Percentiles rank a stretch among this genome's conserved stretches.
These are phyloP conservation scores for Cutaneotrichosporon daszewskae DNA, from an alignment of 1,284 basidiomycete species.

Conservation along the genomic window DNA sequence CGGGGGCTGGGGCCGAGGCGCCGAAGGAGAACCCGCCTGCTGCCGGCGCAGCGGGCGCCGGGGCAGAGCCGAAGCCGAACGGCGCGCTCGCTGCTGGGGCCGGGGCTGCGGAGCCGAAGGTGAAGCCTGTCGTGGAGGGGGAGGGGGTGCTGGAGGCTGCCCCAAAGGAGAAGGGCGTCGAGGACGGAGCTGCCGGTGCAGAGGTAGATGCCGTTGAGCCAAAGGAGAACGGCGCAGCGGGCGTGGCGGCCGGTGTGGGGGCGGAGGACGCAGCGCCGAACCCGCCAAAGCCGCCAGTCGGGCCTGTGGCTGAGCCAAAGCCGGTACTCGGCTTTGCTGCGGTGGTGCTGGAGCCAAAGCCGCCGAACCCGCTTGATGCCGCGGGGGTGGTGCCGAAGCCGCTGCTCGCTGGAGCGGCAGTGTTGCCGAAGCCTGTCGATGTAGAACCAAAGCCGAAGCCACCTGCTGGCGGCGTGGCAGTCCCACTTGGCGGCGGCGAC, in stretches of 20 bases:
- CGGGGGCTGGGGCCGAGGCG: slow-evolving; percentile 1
- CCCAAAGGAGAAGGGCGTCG: slow-evolving; percentile 3
- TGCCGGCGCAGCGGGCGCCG: background rate
- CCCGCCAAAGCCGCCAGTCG: background rate
- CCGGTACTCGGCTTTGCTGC: background rate
- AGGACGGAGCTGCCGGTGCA: background rate
- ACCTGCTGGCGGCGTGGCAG: background rate
- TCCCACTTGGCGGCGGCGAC: background rate
- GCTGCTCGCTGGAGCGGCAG: background rate
- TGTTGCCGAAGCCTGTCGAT: slow-evolving; percentile 2
- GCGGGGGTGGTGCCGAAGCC: slow-evolving; percentile 2
- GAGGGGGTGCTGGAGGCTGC: background rate
- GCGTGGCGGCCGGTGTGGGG: background rate
- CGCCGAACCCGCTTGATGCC: background rate
- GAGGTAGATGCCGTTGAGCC: slow-evolving; percentile 5
- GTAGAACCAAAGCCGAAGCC: slow-evolving; percentile 1
- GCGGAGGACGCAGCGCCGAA: background rate
- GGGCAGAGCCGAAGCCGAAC: slow-evolving; percentile 7
- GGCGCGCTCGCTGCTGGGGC: slow-evolving; percentile 8
- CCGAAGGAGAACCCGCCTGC: slow-evolving; percentile 11
- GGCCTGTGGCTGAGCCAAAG: background rate
- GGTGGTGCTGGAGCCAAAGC: background rate
- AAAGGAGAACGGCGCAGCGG: slow-evolving; percentile 11
- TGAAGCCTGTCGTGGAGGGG: background rate
- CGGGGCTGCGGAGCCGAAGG: background rate